Conservation (phyloP, 78 protist genomes). For the Planoprotostelium fungivorum region DNA sequence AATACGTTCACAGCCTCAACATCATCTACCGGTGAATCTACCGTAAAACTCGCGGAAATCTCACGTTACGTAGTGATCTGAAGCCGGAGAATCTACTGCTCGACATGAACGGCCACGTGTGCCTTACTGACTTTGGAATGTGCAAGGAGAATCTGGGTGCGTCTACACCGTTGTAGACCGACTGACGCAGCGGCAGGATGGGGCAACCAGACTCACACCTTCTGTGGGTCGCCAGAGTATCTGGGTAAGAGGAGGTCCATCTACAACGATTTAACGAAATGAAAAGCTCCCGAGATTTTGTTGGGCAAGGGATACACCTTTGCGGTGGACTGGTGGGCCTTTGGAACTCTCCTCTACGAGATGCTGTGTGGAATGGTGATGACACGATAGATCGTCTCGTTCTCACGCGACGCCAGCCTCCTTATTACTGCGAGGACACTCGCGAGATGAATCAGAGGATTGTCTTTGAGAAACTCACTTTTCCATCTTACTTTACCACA, state of each 20-base stretch:
- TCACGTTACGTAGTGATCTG: constrained; percentile 49
- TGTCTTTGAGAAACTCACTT: constrained; percentile 44
- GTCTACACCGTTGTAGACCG: background rate
- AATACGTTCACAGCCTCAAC: constrained; percentile 69
- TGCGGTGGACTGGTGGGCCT: constrained; percentile 93
- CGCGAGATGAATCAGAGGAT: constrained; percentile 67
- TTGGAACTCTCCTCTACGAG: constrained; percentile 83
- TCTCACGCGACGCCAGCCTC: constrained; percentile 55
- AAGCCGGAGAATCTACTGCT: constrained; percentile 92
- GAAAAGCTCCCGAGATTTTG: constrained; percentile 82
- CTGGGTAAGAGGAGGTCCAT: background rate
- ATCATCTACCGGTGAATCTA: constrained; percentile 64
- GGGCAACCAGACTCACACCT: background rate
- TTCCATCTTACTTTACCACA: constrained; percentile 57
- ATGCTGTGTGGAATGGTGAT: constrained; percentile 70
- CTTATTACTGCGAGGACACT: constrained; percentile 62
- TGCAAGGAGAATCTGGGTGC: constrained; percentile 46
- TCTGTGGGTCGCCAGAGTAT: background rate
- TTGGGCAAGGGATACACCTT: constrained; percentile 40
- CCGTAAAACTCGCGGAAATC: background rate
- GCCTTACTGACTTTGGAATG: constrained; percentile 86
- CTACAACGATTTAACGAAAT: constrained; percentile 4
- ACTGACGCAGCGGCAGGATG: background rate
- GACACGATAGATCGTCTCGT: too few species aligned
- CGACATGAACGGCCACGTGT: constrained; percentile 85